These are phyloP conservation scores for Pogostemon cablin DNA, from an alignment of 257 asterid genomes.

Conservation along the genomic window DNA sequence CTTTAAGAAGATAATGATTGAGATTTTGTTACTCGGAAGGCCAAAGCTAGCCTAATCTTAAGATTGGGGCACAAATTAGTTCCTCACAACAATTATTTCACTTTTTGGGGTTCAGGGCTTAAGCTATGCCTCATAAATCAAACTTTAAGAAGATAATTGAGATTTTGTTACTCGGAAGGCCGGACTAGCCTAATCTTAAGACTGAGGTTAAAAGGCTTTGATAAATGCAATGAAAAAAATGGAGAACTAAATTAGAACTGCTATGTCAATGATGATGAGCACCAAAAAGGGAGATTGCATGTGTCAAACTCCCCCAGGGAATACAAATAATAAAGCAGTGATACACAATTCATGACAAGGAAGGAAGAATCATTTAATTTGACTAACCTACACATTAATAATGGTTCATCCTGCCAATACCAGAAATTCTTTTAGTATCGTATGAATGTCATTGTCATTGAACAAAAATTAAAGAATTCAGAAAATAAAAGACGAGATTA, in stretches of 20 bases:
- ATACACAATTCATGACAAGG: no score
- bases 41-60: no score
- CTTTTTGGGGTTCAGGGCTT: no score
- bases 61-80: no score
- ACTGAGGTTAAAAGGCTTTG: no score
- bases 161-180: neutral
- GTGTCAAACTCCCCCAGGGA: neutral
- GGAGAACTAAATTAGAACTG: neutral
- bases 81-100: no score
- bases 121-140: no score
- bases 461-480: neutral
- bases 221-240: neutral
- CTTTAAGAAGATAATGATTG: no score
- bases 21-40: no score
- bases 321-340: neutral
- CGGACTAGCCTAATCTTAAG: neutral
- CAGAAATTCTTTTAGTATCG: slow-evolving; percentile 6
- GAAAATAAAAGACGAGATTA: neutral
- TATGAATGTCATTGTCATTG: neutral
- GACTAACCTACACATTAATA: slow-evolving; percentile 1
- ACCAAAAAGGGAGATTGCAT: neutral
- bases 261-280: neutral
- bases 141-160: neutral
- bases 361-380: neutral
- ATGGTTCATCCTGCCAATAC: neutral